Percentiles rank a stretch among this genome's conserved stretches.
Conservation (phyloP, 2,329 filamentous ascomycete species). For the Fusarium bulbicola region DNA sequence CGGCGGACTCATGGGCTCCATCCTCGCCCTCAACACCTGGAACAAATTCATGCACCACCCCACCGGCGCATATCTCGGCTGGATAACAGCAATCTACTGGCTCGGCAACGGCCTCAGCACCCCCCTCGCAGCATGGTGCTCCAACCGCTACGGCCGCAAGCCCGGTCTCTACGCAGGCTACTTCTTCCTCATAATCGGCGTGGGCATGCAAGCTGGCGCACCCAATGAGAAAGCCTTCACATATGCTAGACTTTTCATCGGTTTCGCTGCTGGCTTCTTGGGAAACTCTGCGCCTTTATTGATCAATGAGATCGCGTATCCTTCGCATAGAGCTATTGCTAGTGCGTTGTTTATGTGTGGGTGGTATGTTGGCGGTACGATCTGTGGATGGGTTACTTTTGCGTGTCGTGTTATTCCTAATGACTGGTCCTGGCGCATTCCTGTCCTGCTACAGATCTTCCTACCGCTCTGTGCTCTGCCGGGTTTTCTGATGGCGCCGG, state of each 20-base stretch:
- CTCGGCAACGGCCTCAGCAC: slow-evolving; percentile 34
- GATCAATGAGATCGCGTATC: not conserved
- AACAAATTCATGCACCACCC: slow-evolving; percentile 35
- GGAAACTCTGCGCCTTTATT: not conserved
- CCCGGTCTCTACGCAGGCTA: not conserved
- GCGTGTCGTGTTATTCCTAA: not conserved
- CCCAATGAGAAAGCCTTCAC: not conserved
- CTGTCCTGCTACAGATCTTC: not conserved
- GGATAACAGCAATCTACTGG: slow-evolving; percentile 40
- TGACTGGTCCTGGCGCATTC: slow-evolving; percentile 3
- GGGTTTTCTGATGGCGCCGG: not conserved
- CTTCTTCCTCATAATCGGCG: slow-evolving; percentile 2
- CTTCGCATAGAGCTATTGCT: slow-evolving; percentile 4
- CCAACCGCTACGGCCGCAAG: slow-evolving; percentile 3
- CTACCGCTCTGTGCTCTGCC: not conserved
- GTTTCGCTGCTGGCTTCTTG: not conserved
- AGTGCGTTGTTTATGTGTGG: slow-evolving; percentile 9
- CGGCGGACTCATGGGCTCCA: slow-evolving; percentile 13
- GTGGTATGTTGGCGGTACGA: not conserved
- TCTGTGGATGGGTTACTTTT: slow-evolving; percentile 5
- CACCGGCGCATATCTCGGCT: slow-evolving; percentile 32
- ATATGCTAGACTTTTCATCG: not conserved
- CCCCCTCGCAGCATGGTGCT: slow-evolving; percentile 21
- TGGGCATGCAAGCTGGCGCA: slow-evolving; percentile 1
- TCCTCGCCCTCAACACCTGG: slow-evolving; percentile 33